These are phyloP conservation scores for Luvunga scandens DNA, from an alignment of 345 rosid species.

Conservation along the genomic window DNA sequence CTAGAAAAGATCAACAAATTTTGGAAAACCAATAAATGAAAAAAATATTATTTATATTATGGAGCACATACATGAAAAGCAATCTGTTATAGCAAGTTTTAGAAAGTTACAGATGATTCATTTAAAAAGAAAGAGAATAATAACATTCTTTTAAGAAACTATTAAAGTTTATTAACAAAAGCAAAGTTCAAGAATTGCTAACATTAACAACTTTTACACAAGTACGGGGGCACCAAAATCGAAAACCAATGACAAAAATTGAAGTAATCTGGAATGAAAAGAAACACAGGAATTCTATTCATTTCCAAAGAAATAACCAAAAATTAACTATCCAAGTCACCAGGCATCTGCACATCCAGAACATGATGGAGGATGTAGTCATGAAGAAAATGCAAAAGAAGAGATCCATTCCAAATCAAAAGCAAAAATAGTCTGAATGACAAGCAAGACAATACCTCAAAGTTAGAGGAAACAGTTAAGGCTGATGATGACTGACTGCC, in stretches of 20 bases:
- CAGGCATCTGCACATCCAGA: not conserved
- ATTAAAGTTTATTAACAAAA: not conserved
- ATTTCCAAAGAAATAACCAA: not conserved
- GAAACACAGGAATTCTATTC: not conserved
- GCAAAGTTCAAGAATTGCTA: not conserved
- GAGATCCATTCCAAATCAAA: not conserved
- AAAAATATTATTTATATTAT: not conserved
- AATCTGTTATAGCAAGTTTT: not conserved
- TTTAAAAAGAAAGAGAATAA: not conserved
- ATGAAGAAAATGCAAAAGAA: not conserved
- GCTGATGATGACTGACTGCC: slow-evolving; percentile 43
- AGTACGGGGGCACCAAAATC: not conserved
- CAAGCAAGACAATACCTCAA: slow-evolving; percentile 47
- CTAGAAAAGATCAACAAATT: not conserved
- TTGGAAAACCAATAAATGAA: not conserved
- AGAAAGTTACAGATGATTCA: not conserved
- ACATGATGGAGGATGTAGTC: not conserved
- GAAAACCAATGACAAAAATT: not conserved
- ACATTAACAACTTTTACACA: not conserved
- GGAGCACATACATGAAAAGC: not conserved
- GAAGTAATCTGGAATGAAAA: not conserved
- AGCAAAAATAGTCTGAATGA: not conserved
- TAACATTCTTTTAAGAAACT: not conserved
- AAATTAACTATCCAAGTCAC: not conserved
- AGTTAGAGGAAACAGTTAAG: slow-evolving; percentile 70